Conservation (phyloP, 495 filamentous ascomycete genomes). For the Acidiella bohemica region DNA sequence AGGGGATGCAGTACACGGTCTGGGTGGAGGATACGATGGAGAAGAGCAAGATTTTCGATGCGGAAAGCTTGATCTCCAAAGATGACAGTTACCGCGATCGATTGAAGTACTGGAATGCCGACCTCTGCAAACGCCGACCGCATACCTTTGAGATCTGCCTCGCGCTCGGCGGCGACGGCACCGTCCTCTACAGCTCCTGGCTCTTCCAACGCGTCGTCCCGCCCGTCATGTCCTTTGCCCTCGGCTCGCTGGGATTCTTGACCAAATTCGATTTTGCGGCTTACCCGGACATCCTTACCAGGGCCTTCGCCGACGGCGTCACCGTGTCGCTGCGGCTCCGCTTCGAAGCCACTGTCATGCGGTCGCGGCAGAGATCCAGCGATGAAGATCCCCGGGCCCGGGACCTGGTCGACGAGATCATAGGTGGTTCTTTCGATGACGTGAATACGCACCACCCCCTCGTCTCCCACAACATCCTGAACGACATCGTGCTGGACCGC, state of each 20-base stretch:
- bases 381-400: conserved; percentile 12
- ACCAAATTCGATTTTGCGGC: conserved; percentile 88
- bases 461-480: conserved; percentile 73
- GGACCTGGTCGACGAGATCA: conserved; percentile 79
- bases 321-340: conserved; percentile 75
- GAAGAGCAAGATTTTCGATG: conserved; percentile 58
- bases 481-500: conserved; percentile 44
- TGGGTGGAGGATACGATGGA: conserved; percentile 66
- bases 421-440: conserved; percentile 70
- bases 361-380: conserved; percentile 39
- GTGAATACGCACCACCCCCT: conserved; percentile 70
- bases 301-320: conserved; percentile 69
- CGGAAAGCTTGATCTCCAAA: conserved; percentile 42
- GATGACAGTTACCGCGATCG: conserved; percentile 43
- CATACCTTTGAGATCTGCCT: conserved; percentile 89
- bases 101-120: conserved; percentile 69
- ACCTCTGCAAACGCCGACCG: conserved; percentile 60
- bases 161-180: conserved; percentile 92
- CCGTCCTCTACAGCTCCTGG: conserved; percentile 90
- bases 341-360: conserved; percentile 93
- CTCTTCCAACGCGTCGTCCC: conserved; percentile 94
- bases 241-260: conserved; percentile 86
- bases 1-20: conserved; percentile 57
- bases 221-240: conserved; percentile 72
- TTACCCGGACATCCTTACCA: conserved; percentile 53